Conservation (phyloP, 108 stramenopile genomes). For the Cyclostephanos invisitatus region DNA sequence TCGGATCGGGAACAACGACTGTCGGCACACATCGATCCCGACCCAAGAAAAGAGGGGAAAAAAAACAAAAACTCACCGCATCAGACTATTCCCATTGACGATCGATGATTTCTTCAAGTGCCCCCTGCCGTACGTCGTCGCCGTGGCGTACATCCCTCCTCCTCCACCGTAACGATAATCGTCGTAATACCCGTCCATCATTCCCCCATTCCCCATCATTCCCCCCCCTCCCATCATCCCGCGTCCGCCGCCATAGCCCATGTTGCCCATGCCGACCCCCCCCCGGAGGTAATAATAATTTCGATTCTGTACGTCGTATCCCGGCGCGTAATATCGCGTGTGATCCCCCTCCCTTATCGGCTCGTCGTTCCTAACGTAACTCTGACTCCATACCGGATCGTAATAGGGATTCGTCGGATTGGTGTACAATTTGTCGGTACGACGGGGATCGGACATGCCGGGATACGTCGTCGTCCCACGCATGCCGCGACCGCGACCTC, state of each 20-base stretch:
- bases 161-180: constrained; percentile 5
- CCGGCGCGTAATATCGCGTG: constrained; percentile 15
- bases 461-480: constrained; percentile 16
- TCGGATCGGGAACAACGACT: neutral
- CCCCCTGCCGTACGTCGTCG: neutral
- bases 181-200: constrained; percentile 6
- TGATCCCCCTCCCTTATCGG: constrained; percentile 29
- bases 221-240: constrained; percentile 1
- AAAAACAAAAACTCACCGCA: constrained; percentile 19
- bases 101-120: constrained; percentile 5
- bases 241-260: neutral
- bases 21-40: no score
- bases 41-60: neutral
- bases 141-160: constrained; percentile 15
- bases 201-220: constrained; percentile 3
- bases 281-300: neutral
- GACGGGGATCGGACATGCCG: constrained; percentile 17
- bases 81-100: constrained; percentile 21
- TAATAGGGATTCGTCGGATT: constrained; percentile 45
- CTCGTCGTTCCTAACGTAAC: constrained; percentile 13
- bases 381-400: constrained; percentile 48
- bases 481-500: no score
- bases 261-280: neutral
- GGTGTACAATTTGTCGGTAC: constrained; percentile 23
- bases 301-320: constrained; percentile 3